These are phyloP conservation scores for Fomitopsis pinicola DNA, from an alignment of 1,284 basidiomycete species.

Conservation along the genomic window DNA sequence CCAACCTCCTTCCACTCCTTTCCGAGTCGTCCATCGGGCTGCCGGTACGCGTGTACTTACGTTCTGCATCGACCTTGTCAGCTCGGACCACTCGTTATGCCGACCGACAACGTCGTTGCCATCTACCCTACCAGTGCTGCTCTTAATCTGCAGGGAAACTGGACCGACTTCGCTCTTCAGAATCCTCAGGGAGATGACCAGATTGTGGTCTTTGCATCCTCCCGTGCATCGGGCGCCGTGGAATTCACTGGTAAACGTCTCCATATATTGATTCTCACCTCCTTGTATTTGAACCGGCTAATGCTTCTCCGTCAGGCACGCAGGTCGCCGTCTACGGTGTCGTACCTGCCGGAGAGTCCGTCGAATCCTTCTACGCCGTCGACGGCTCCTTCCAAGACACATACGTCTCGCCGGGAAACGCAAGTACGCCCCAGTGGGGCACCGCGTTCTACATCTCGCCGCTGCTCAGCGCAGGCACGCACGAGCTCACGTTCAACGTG, in stretches of 20 bases:
- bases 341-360: neutral
- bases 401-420: neutral
- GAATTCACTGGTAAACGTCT: neutral
- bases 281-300: neutral
- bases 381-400: neutral
- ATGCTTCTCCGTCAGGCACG: neutral
- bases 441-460: slow-evolving; percentile 12
- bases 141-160: neutral
- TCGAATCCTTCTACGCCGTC: slow-evolving; percentile 1
- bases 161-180: neutral
- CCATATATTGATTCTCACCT: neutral
- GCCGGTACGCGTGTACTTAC: neutral
- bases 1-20: neutral
- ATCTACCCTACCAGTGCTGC: neutral
- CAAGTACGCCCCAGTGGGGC: neutral
- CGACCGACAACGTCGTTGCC: neutral
- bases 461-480: neutral
- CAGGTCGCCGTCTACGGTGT: slow-evolving; percentile 2
- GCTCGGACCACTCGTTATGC: neutral
- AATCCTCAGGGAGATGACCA: neutral
- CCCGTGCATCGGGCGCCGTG: neutral
- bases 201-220: neutral
- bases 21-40: neutral
- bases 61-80: neutral
- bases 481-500: slow-evolving; percentile 11